Conservation (phyloP, 192 early-diverging fungal genomes). For the Jimgerdemannia lactiflua region DNA sequence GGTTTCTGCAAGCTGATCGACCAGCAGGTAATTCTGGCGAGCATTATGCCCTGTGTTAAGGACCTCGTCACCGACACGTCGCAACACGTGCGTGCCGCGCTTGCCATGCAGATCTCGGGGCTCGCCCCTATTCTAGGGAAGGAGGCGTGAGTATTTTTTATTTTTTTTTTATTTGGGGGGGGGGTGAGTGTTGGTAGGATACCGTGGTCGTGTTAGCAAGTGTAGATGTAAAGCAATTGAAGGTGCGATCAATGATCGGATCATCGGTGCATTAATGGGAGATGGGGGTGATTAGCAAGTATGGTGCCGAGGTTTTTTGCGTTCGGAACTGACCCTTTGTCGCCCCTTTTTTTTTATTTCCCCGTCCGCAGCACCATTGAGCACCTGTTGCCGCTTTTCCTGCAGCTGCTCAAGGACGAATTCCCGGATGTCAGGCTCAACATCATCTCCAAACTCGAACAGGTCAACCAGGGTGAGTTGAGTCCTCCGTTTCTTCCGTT, state of each 20-base stretch:
- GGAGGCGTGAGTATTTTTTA: conserved; percentile 58
- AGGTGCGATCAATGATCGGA: not conserved
- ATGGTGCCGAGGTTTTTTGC: not conserved
- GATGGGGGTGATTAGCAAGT: not conserved
- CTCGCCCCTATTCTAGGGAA: conserved; percentile 95
- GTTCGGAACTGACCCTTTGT: not conserved
- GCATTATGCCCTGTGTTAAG: conserved; percentile 88
- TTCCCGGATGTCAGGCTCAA: conserved; percentile 97
- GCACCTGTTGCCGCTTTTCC: conserved; percentile 90
- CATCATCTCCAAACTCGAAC: conserved; percentile 97
- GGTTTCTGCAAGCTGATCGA: conserved; percentile 70
- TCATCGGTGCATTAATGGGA: not conserved
- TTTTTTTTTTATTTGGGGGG: not conserved
- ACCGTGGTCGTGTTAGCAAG: too few species aligned
- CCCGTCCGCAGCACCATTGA: conserved; percentile 74
- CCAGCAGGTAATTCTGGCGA: conserved; percentile 71
- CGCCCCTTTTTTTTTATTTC: not conserved
- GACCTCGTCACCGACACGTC: conserved; percentile 95
- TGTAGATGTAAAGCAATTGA: not conserved
- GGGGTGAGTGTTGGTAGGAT: too few species aligned
- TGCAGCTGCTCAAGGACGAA: conserved; percentile 97
- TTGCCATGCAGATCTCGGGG: conserved; percentile 96
- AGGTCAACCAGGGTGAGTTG: conserved; percentile 79
- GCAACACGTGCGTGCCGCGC: conserved; percentile 92
- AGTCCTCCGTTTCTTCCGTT: not conserved